Conservation (phyloP, 768 basidiomycete genomes). For the Peribolospora kevripleyi region DNA sequence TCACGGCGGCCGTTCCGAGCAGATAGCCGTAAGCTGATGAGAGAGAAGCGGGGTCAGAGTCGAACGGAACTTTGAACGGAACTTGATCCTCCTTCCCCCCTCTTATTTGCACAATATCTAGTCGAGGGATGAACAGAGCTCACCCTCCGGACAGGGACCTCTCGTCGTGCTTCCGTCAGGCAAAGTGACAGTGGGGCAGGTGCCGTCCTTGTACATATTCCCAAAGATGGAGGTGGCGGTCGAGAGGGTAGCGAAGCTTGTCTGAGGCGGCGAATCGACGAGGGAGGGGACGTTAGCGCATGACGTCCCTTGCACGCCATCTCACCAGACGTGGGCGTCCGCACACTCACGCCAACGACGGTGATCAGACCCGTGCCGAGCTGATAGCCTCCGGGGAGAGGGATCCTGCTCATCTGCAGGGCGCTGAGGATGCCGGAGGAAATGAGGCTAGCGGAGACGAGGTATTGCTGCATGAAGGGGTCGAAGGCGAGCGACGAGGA, state of each 20-base stretch:
- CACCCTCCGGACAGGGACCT: slow-evolving; percentile 16
- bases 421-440: slow-evolving; percentile 27
- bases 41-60: slow-evolving; percentile 19
- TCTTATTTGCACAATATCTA: too few relatives aligned
- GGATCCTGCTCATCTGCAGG: slow-evolving; percentile 41
- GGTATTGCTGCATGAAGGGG: slow-evolving; percentile 36
- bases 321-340: not conserved
- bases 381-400: slow-evolving; percentile 2
- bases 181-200: slow-evolving; percentile 36
- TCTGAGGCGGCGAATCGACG: slow-evolving; percentile 11
- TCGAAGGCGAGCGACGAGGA: slow-evolving; percentile 38
- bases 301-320: not conserved
- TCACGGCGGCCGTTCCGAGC: slow-evolving; percentile 27
- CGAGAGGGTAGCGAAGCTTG: slow-evolving; percentile 51
- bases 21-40: slow-evolving; percentile 61
- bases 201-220: slow-evolving; percentile 47
- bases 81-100: too few relatives aligned
- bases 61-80: too few relatives aligned
- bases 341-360: slow-evolving; percentile 33
- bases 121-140: not conserved
- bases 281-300: too few relatives aligned
- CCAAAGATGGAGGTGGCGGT: slow-evolving; percentile 31
- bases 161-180: slow-evolving; percentile 37
- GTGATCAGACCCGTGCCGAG: slow-evolving; percentile 58
- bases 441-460: slow-evolving; percentile 60